Conservation (phyloP, 805 yeast species). For the Alloascoidea africana region DNA sequence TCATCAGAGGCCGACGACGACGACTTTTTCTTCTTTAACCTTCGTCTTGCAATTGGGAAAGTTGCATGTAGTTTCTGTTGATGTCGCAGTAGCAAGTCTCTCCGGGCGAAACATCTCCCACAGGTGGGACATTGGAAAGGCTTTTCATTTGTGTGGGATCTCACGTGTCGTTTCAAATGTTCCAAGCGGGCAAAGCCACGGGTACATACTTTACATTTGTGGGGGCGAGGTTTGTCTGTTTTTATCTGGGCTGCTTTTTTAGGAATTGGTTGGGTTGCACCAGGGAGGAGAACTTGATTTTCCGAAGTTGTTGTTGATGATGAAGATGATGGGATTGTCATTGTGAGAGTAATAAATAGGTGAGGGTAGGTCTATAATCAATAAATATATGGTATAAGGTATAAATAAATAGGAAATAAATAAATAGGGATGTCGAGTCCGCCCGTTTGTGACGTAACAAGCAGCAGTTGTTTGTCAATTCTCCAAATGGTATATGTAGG, state of each 20-base stretch:
- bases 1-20: no score
- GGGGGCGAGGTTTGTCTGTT: slow-evolving; percentile 91
- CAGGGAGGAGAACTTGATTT: slow-evolving; percentile 14
- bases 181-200: slow-evolving; percentile 92
- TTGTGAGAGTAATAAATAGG: slow-evolving; percentile 3
- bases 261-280: slow-evolving; percentile 69
- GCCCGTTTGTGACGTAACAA: background rate
- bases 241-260: slow-evolving; percentile 71
- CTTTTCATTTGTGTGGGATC: slow-evolving; percentile 91
- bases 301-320: slow-evolving; percentile 3
- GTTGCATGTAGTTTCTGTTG: slow-evolving; percentile 73
- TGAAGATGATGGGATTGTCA: slow-evolving; percentile 3
- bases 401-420: slow-evolving; percentile 4
- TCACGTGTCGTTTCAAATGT: slow-evolving; percentile 84
- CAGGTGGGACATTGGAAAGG: slow-evolving; percentile 95
- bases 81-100: slow-evolving; percentile 63
- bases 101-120: slow-evolving; percentile 88
- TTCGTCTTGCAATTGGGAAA: slow-evolving; percentile 7
- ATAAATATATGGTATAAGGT: background rate
- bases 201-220: slow-evolving; percentile 78
- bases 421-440: slow-evolving; percentile 6
- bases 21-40: slow-evolving; percentile 5
- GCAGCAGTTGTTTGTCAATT: no score
- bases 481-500: no score
- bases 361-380: slow-evolving; percentile 3